Conservation (phyloP, 345 rosid species). For the Orychophragmus violaceus region DNA sequence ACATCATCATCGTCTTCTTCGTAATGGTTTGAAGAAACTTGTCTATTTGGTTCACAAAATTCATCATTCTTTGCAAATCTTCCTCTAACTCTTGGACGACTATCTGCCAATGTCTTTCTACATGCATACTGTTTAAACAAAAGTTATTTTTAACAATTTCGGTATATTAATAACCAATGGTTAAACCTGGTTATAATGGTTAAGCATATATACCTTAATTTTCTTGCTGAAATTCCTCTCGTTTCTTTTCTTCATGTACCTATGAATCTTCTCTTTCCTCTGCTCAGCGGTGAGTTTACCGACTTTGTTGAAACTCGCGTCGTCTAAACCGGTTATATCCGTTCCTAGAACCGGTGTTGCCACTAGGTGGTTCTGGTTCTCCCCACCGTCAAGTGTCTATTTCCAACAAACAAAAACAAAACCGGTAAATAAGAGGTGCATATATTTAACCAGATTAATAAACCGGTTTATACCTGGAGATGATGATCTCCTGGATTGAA, state of each 20-base stretch:
- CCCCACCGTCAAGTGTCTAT: slow-evolving; percentile 10
- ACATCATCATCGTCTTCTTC: slow-evolving; percentile 76
- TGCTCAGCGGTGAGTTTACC: slow-evolving; percentile 78
- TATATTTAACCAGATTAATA: neutral
- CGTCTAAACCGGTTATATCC: slow-evolving; percentile 63
- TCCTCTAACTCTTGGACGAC: slow-evolving; percentile 91
- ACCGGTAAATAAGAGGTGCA: neutral
- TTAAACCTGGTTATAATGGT: slow-evolving; percentile 3
- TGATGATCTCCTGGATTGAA: slow-evolving; percentile 56
- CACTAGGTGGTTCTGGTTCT: slow-evolving; percentile 25
- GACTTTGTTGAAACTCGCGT: slow-evolving; percentile 54
- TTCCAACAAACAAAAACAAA: neutral
- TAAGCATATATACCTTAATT: slow-evolving; percentile 56
- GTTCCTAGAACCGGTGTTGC: slow-evolving; percentile 30
- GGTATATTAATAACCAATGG: neutral
- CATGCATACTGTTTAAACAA: slow-evolving; percentile 67
- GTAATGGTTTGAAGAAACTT: slow-evolving; percentile 49
- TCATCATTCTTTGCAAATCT: slow-evolving; percentile 94
- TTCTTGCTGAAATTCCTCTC: slow-evolving; percentile 97
- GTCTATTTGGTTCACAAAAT: slow-evolving; percentile 48
- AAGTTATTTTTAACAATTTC: neutral
- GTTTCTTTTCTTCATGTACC: slow-evolving; percentile 92
- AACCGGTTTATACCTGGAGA: slow-evolving; percentile 31
- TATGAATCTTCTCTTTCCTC: slow-evolving; percentile 85
- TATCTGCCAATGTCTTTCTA: slow-evolving; percentile 91